Conservation (phyloP, 2,329 filamentous ascomycete species). For the Phyllosticta capitalensis region DNA sequence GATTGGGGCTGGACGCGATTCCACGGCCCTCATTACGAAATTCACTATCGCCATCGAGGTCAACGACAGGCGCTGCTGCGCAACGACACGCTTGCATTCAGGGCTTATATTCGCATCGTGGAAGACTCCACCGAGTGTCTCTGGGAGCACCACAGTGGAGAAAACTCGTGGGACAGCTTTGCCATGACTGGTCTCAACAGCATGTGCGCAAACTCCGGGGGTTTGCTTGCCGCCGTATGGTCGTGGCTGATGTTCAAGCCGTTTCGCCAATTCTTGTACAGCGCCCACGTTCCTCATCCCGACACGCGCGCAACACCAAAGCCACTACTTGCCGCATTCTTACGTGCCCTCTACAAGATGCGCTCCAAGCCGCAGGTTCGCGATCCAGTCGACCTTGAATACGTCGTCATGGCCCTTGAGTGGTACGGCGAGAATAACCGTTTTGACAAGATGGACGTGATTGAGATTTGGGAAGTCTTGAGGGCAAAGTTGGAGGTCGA, state of each 20-base stretch:
- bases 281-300: slow-evolving; percentile 37
- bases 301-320: slow-evolving; percentile 40
- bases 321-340: slow-evolving; percentile 42
- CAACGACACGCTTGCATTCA: slow-evolving; percentile 52
- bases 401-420: slow-evolving; percentile 28
- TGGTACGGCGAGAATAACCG: slow-evolving; percentile 31
- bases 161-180: slow-evolving; percentile 49
- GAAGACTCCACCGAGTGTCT: slow-evolving; percentile 51
- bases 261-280: slow-evolving; percentile 47
- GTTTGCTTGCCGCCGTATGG: slow-evolving; percentile 45
- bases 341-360: slow-evolving; percentile 43
- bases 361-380: slow-evolving; percentile 20
- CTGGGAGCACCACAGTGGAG: slow-evolving; percentile 49
- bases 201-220: slow-evolving; percentile 20
- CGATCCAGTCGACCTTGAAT: slow-evolving; percentile 25
- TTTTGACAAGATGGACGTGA: slow-evolving; percentile 39
- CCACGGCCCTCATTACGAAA: slow-evolving; percentile 48
- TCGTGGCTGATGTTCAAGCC: slow-evolving; percentile 51
- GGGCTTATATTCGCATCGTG: slow-evolving; percentile 51
- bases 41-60: slow-evolving; percentile 46
- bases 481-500: slow-evolving; percentile 44
- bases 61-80: slow-evolving; percentile 51
- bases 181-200: slow-evolving; percentile 46
- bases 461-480: slow-evolving; percentile 47
- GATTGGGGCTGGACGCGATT: slow-evolving; percentile 59